Percentiles rank a stretch among this genome's conserved stretches.
Evolutionary conservation across 1,284 basidiomycete species (phyloP).

Genomic region (Trametes pubescens): DNA sequence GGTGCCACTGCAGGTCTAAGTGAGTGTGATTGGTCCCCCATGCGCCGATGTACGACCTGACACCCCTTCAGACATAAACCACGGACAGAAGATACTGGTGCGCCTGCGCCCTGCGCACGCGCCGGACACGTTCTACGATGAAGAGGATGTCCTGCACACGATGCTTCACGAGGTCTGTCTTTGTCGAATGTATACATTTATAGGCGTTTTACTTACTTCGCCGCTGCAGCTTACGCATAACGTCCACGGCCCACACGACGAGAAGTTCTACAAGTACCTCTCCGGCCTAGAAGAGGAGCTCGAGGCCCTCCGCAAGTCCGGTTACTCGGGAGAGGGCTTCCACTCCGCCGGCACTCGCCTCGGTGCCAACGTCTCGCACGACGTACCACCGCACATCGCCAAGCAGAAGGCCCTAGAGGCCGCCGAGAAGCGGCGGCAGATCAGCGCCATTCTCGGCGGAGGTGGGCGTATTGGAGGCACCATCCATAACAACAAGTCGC

Average conservation of each 20-base stretch:
- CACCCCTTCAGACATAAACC: slow-evolving; percentile 69
- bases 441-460: slow-evolving; percentile 57
- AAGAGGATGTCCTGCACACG: slow-evolving; percentile 76
- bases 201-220: neutral
- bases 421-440: slow-evolving; percentile 72
- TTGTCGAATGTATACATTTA: neutral
- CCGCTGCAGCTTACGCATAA: slow-evolving; percentile 81
- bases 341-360: slow-evolving; percentile 73
- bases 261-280: slow-evolving; percentile 83
- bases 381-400: slow-evolving; percentile 70
- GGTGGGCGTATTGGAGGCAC: slow-evolving; percentile 64
- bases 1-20: slow-evolving; percentile 46
- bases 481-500: slow-evolving; percentile 54
- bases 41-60: slow-evolving; percentile 1
- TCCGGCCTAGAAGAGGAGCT: slow-evolving; percentile 83
- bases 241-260: slow-evolving; percentile 87
- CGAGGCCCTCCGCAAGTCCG: slow-evolving; percentile 74
- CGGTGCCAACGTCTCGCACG: slow-evolving; percentile 66
- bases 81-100: slow-evolving; percentile 81
- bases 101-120: slow-evolving; percentile 76
- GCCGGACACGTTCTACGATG: slow-evolving; percentile 78
- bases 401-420: slow-evolving; percentile 74
- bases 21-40: slow-evolving; percentile 34
- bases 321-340: slow-evolving; percentile 88
- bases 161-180: slow-evolving; percentile 85